Percentiles rank a stretch among this genome's conserved stretches.
Evolutionary conservation across 2,329 filamentous ascomycete genomes (phyloP).

Genomic region (Ophiostoma sp.): DNA sequence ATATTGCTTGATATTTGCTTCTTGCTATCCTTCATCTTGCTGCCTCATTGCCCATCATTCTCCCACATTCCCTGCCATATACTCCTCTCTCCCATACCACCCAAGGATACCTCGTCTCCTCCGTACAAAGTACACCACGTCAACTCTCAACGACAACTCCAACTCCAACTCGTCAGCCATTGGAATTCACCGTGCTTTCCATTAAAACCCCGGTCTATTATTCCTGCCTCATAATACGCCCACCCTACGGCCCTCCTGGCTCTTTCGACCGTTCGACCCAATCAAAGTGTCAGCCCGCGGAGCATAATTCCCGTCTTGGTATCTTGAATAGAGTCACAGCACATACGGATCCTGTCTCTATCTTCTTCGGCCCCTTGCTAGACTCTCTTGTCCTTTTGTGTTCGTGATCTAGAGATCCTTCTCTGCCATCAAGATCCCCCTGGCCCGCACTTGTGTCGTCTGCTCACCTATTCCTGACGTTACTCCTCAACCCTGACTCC

Average conservation of each 20-base stretch:
- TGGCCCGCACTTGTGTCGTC: background rate
- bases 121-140: background rate
- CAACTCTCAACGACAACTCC: background rate
- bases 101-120: background rate
- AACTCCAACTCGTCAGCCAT: background rate
- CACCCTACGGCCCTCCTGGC: constrained; percentile 2
- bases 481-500: background rate
- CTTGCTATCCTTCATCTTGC: background rate
- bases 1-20: background rate
- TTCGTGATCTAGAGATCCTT: background rate
- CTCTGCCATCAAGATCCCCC: background rate
- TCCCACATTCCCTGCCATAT: background rate
- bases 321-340: constrained; percentile 8
- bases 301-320: background rate
- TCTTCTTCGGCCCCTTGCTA: background rate
- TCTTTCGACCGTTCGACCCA: background rate
- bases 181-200: background rate
- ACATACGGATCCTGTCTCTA: background rate
- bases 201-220: background rate
- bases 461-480: background rate
- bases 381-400: background rate
- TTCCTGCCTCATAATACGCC: background rate
- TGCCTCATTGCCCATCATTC: background rate
- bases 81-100: background rate
- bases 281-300: background rate